These are phyloP conservation scores for Escallonia rubra DNA, from an alignment of 129 eudicot species.

Conservation along the genomic window DNA sequence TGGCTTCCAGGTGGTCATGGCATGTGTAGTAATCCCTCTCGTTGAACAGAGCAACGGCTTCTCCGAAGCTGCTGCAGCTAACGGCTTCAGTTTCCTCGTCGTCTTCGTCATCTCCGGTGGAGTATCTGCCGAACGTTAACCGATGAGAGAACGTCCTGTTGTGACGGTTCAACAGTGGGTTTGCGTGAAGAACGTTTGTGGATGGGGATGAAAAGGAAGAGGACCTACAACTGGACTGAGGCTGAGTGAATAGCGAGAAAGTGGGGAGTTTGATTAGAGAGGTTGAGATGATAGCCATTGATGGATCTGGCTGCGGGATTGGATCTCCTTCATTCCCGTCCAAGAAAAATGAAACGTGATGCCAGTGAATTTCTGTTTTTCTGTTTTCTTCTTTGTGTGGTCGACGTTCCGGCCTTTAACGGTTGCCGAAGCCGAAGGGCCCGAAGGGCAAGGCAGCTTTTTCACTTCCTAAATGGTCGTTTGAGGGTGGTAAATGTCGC, in stretches of 20 bases:
- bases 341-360: no score
- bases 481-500: no score
- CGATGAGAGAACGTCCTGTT: constrained; percentile 40
- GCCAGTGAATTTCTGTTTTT: not conserved
- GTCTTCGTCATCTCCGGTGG: constrained; percentile 31
- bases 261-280: not conserved
- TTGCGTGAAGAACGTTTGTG: no score
- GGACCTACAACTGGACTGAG: not conserved
- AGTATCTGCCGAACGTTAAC: constrained; percentile 1
- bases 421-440: no score
- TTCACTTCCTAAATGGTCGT: no score
- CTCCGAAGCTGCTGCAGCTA: constrained; percentile 47
- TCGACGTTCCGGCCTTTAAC: not conserved
- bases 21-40: constrained; percentile 66
- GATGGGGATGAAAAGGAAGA: no score
- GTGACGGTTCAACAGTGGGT: not conserved
- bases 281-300: not conserved
- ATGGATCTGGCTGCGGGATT: not conserved
- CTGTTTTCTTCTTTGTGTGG: not conserved
- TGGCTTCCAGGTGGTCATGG: constrained; percentile 74
- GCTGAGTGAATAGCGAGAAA: not conserved
- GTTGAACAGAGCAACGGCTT: constrained; percentile 70
- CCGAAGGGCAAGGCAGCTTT: no score
- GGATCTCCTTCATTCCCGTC: not conserved
- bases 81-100: constrained; percentile 14